A percentile compares a stretch with the other conserved stretches of the same genome.
These are phyloP conservation scores for Citrus medica DNA, from an alignment of 345 rosid species.

Conservation along the genomic window DNA sequence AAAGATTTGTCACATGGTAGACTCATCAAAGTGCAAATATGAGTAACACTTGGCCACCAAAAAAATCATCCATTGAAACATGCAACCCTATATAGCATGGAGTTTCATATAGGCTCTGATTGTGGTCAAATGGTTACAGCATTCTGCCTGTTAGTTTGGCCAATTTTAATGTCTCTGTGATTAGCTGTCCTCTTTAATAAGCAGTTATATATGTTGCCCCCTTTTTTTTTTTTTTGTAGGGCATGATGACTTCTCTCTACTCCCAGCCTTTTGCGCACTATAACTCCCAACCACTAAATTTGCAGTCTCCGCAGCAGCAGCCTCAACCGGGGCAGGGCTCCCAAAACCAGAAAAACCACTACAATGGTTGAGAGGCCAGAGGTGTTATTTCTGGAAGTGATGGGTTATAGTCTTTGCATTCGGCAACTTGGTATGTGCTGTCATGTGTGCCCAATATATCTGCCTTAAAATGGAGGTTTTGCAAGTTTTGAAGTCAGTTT, in stretches of 20 bases:
- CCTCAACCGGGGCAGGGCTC: conserved; percentile 77
- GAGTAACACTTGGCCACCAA: background rate
- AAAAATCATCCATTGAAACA: background rate
- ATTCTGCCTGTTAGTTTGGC: background rate
- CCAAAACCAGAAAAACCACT: conserved; percentile 78
- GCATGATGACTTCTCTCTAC: conserved; percentile 86
- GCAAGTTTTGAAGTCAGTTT: conserved; percentile 36
- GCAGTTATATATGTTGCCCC: background rate
- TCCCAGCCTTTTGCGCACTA: conserved; percentile 89
- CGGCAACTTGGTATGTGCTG: conserved; percentile 77
- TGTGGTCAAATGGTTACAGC: background rate
- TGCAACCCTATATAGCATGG: background rate
- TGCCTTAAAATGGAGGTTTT: conserved; percentile 20
- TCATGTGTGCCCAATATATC: conserved; percentile 46
- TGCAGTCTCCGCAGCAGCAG: conserved; percentile 62
- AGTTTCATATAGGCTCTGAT: background rate
- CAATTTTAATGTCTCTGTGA: background rate
- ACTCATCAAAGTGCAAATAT: background rate
- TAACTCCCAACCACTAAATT: conserved; percentile 70
- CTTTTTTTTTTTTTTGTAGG: conserved; percentile 37
- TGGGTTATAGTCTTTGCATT: conserved; percentile 74
- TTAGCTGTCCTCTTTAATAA: background rate
- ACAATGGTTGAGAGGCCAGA: conserved; percentile 60
- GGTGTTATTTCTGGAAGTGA: conserved; percentile 22
- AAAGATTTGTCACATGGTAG: background rate